Evolutionary conservation across 2,329 filamentous ascomycete genomes (phyloP).

Genomic region (Fusarium papillatum): DNA sequence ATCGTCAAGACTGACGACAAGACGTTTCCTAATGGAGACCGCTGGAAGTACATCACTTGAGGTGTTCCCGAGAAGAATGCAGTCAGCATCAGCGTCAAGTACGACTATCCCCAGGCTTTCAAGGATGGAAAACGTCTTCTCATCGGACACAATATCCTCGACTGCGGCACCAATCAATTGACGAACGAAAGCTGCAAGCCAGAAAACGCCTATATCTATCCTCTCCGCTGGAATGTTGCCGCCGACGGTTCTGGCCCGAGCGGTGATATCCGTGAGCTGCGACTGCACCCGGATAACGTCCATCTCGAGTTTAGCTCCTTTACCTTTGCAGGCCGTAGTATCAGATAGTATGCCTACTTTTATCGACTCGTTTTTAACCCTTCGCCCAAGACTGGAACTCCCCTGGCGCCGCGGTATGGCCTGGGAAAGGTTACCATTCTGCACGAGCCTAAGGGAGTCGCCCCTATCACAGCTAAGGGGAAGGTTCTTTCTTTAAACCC

Average conservation of each 20-base stretch:
- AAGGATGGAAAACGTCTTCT: conserved; percentile 52
- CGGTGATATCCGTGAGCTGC: conserved; percentile 56
- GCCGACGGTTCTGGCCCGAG: conserved; percentile 46
- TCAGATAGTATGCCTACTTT: conserved; percentile 50
- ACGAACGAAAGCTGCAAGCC: conserved; percentile 33
- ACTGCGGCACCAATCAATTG: conserved; percentile 52
- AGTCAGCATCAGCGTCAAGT: conserved; percentile 23
- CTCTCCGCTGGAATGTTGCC: conserved; percentile 26
- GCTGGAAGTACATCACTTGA: conserved; percentile 62
- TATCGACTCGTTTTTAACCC: conserved; percentile 56
- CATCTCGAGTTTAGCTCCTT: conserved; percentile 59
- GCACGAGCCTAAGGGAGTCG: conserved; percentile 31
- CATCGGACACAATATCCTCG: conserved; percentile 49
- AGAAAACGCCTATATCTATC: neutral
- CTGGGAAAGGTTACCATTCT: conserved; percentile 53
- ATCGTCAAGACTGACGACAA: conserved; percentile 56
- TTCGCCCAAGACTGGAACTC: conserved; percentile 44
- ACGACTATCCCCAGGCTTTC: conserved; percentile 59
- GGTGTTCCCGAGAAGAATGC: conserved; percentile 51
- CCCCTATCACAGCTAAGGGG: neutral
- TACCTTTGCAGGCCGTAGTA: conserved; percentile 8
- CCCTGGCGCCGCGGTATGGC: conserved; percentile 53
- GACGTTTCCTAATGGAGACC: conserved; percentile 56
- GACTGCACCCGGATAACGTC: conserved; percentile 59
- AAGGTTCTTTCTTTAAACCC: neutral